Evolutionary conservation across 23 red algal species (phyloP).

Genomic region (Gracilariopsis chorda): DNA sequence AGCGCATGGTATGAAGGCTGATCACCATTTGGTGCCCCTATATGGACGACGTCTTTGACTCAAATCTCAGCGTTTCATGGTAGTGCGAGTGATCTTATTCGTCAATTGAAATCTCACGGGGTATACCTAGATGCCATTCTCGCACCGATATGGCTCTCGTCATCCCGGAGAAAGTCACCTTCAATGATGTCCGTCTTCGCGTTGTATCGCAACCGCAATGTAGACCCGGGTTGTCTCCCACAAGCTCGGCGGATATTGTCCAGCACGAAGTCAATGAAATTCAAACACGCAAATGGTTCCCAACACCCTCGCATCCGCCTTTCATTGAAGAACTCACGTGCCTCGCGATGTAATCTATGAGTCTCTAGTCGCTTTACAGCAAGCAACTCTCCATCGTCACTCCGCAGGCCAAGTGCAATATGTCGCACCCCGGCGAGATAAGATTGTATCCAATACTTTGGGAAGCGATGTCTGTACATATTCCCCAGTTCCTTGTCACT

Average conservation of each 20-base stretch:
- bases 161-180: not conserved
- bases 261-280: constrained; percentile 43
- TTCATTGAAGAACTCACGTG: constrained; percentile 26
- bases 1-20: constrained; percentile 49
- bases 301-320: not conserved
- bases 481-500: constrained; percentile 36
- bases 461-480: constrained; percentile 53
- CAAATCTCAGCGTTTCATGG: no score
- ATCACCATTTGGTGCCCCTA: no score
- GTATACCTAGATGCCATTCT: not conserved
- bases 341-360: constrained; percentile 44
- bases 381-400: constrained; percentile 46
- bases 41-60: no score
- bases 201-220: constrained; percentile 25
- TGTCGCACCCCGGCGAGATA: constrained; percentile 73
- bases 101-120: not conserved
- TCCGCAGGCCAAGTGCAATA: constrained; percentile 70
- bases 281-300: constrained; percentile 51
- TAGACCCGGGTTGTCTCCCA: constrained; percentile 9
- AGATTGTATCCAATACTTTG: constrained; percentile 85
- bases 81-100: no score
- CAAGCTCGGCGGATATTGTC: constrained; percentile 33
- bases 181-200: not conserved
- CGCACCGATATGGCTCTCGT: not conserved
- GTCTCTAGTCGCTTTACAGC: constrained; percentile 33